Conservation (phyloP, 768 basidiomycete genomes). For the Astraeus odoratus region DNA sequence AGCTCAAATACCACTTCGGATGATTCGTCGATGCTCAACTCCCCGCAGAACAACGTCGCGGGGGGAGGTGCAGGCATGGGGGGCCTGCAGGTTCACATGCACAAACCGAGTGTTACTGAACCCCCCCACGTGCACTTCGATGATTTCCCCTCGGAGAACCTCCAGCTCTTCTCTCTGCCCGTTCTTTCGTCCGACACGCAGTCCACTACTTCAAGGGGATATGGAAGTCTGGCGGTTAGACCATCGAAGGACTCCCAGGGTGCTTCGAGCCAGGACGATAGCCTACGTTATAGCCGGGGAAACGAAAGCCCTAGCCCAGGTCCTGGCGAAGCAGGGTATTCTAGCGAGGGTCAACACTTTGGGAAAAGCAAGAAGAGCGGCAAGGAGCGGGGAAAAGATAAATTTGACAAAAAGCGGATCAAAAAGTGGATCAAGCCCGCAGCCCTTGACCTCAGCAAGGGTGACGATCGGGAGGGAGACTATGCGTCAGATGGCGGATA, state of each 20-base stretch:
- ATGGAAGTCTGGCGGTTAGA: conserved; percentile 1
- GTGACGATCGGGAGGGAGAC: conserved; percentile 15
- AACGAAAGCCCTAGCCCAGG: conserved; percentile 13
- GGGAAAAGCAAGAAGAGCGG: conserved; percentile 15
- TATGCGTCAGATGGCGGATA: conserved; percentile 26
- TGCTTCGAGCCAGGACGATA: conserved; percentile 19
- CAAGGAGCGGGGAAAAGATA: conserved; percentile 13
- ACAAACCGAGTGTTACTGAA: conserved; percentile 24
- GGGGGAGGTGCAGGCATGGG: conserved; percentile 12
- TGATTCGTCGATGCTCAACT: conserved; percentile 31
- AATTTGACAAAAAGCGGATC: conserved; percentile 12
- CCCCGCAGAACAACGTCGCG: conserved; percentile 14
- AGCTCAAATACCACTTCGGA: conserved; percentile 38
- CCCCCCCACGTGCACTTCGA: conserved; percentile 25
- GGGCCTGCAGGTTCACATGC: conserved; percentile 16
- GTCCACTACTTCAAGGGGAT: background rate
- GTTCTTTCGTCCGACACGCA: conserved; percentile 6
- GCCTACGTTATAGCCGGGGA: conserved; percentile 4
- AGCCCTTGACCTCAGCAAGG: conserved; percentile 11
- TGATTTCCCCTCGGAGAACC: conserved; percentile 25
- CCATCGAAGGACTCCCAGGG: conserved; percentile 9
- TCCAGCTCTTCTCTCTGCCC: conserved; percentile 21
- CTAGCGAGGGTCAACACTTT: conserved; percentile 28
- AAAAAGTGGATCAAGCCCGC: conserved; percentile 15
- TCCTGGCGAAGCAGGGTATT: conserved; percentile 18